These are phyloP conservation scores for Mallotus repandus DNA, from an alignment of 441 rosid genomes.

Conservation along the genomic window DNA sequence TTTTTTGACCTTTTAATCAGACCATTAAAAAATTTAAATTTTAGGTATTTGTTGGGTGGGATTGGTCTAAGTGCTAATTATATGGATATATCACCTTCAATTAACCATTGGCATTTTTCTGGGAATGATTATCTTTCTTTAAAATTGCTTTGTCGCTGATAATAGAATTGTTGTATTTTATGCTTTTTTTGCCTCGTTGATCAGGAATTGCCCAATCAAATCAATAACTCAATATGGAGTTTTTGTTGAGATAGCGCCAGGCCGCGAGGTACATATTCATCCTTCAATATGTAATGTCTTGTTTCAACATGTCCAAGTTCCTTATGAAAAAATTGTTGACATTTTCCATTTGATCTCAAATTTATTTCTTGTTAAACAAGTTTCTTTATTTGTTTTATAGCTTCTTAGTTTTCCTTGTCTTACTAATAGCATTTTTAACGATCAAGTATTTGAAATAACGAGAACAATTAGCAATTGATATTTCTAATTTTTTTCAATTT, in stretches of 20 bases:
- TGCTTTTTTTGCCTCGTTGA: conserved; percentile 18
- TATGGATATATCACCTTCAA: conserved; percentile 1
- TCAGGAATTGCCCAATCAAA: conserved; percentile 93
- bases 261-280: conserved; percentile 68
- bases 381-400: background rate
- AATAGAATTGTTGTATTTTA: conserved; percentile 6
- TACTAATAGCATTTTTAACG: background rate
- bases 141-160: conserved; percentile 16
- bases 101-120: conserved; percentile 5
- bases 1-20: background rate
- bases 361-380: conserved; percentile 8
- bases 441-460: background rate
- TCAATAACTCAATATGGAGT: conserved; percentile 85
- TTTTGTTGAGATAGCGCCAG: conserved; percentile 97
- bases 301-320: background rate
- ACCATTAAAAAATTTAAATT: background rate
- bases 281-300: too few relatives aligned
- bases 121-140: background rate
- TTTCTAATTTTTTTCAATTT: too few relatives aligned
- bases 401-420: background rate
- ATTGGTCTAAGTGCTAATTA: background rate
- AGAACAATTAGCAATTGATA: too few relatives aligned
- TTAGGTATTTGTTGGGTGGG: background rate
- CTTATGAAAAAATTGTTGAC: background rate
- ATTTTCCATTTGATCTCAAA: background rate